Evolutionary conservation across 2,329 filamentous ascomycete genomes (phyloP).

Genomic region (Hypoxylon sp.): DNA sequence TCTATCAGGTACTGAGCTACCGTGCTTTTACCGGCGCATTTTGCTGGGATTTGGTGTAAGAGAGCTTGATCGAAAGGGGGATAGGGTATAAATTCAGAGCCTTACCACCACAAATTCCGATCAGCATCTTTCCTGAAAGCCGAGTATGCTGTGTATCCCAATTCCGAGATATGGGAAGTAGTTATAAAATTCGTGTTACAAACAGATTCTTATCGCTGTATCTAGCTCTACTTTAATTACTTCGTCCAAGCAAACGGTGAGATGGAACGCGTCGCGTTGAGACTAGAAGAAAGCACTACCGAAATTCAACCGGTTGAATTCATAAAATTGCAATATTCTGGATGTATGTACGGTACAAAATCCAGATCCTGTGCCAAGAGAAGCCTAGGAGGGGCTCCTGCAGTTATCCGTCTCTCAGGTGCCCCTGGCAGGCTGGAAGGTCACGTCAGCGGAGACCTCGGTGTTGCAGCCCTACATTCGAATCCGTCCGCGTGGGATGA

Average conservation of each 20-base stretch:
- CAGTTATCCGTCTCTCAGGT: slow-evolving; percentile 40
- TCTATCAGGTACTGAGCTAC: slow-evolving; percentile 90
- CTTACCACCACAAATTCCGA: slow-evolving; percentile 82
- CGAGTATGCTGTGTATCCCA: not conserved
- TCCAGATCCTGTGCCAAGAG: slow-evolving; percentile 33
- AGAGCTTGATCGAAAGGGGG: slow-evolving; percentile 1
- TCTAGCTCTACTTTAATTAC: not conserved
- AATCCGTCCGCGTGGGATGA: slow-evolving; percentile 26
- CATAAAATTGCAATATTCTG: not conserved
- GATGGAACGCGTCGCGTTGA: slow-evolving; percentile 18
- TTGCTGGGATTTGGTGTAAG: slow-evolving; percentile 64
- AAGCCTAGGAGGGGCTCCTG: slow-evolving; percentile 36
- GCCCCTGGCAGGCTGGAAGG: slow-evolving; percentile 31
- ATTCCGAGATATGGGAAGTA: slow-evolving; percentile 2
- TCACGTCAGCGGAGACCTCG: slow-evolving; percentile 40
- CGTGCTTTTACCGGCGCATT: slow-evolving; percentile 92
- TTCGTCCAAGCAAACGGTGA: not conserved
- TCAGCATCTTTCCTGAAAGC: slow-evolving; percentile 70
- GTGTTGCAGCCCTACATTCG: slow-evolving; percentile 36
- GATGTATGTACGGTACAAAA: slow-evolving; percentile 2
- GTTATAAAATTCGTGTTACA: slow-evolving; percentile 2
- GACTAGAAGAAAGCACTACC: slow-evolving; percentile 20
- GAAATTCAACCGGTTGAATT: slow-evolving; percentile 26
- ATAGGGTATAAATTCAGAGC: slow-evolving; percentile 19
- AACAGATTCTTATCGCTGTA: slow-evolving; percentile 8